These are phyloP conservation scores for Flaveria ramosissima DNA, from an alignment of 129 eudicot species.

Conservation along the genomic window DNA sequence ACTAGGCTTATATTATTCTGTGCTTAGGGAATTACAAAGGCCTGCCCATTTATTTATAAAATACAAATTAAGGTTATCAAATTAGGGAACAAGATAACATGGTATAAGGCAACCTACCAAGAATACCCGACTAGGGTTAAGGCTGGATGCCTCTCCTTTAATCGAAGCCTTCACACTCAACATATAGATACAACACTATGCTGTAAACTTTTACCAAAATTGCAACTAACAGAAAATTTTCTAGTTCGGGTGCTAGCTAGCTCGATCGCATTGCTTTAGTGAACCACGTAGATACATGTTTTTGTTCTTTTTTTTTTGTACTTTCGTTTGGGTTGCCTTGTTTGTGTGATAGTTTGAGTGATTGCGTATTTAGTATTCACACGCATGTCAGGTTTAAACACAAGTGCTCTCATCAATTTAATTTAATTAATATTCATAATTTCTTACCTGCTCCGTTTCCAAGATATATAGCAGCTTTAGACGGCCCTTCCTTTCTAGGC, in stretches of 20 bases:
- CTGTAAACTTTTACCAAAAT: background rate
- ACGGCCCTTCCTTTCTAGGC: constrained; percentile 75
- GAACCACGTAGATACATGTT: background rate
- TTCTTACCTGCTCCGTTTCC: constrained; percentile 74
- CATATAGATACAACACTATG: no score
- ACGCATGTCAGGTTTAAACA: background rate
- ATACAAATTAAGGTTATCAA: no score
- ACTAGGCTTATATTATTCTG: no score
- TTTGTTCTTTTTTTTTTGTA: background rate
- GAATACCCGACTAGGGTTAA: no score
- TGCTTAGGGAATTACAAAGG: no score
- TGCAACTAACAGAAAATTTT: no score
- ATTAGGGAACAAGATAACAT: no score
- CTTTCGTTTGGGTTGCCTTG: background rate
- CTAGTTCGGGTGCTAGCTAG: no score
- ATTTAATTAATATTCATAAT: background rate
- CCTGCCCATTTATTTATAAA: no score
- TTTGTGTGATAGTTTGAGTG: background rate
- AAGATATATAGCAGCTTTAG: constrained; percentile 71
- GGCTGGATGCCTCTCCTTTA: no score
- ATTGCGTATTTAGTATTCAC: background rate
- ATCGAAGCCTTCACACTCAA: no score
- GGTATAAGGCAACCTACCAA: no score
- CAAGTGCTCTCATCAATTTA: background rate
- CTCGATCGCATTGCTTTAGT: background rate